These are phyloP conservation scores for Potentilla sterilis DNA, from an alignment of 306 rosid species.

Conservation along the genomic window DNA sequence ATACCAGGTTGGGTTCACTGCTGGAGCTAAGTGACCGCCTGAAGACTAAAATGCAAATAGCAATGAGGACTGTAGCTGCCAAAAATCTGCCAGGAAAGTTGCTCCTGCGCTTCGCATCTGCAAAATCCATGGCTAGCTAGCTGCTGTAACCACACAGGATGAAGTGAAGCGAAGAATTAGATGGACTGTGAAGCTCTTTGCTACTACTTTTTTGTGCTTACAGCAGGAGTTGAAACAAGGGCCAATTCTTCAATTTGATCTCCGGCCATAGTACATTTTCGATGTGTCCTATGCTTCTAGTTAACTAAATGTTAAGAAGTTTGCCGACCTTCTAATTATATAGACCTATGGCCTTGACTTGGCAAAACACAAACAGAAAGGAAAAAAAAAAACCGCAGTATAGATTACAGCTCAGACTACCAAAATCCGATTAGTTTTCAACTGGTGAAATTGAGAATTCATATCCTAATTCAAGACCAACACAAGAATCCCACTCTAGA, in stretches of 20 bases:
- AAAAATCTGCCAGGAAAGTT: slow-evolving; percentile 47
- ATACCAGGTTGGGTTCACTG: slow-evolving; percentile 55
- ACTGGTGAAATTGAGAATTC: neutral
- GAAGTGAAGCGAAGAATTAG: neutral
- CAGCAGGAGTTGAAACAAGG: neutral
- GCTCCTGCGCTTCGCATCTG: slow-evolving; percentile 62
- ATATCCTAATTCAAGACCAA: neutral
- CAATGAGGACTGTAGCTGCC: slow-evolving; percentile 54
- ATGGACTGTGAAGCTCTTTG: neutral
- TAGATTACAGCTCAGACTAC: neutral
- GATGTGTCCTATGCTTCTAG: slow-evolving; percentile 3
- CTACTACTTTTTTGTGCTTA: neutral
- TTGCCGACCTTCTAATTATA: neutral
- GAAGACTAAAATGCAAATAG: slow-evolving; percentile 63
- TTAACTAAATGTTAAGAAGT: neutral
- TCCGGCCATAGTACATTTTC: neutral
- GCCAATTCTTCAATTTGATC: neutral
- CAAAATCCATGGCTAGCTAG: slow-evolving; percentile 65
- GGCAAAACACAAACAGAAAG: neutral
- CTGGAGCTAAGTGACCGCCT: slow-evolving; percentile 57
- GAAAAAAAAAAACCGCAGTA: neutral
- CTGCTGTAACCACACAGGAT: neutral
- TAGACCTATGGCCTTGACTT: neutral
- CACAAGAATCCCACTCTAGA: neutral
- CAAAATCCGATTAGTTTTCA: neutral